phyloP scores from a whole-genome alignment of 139 green algal species.

The Haematococcus sp. region DNA sequence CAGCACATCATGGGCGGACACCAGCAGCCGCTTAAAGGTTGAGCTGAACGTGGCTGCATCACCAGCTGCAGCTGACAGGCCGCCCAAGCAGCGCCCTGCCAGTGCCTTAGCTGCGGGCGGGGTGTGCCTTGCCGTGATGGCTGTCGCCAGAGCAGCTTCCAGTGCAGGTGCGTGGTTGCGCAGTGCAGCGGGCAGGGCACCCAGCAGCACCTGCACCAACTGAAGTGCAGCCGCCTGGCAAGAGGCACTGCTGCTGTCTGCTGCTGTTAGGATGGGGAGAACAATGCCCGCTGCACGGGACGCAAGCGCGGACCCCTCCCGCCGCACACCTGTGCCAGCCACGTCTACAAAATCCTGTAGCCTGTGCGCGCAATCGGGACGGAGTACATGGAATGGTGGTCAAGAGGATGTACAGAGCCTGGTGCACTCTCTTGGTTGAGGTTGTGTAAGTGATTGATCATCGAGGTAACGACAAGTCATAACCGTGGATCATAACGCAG shows the following conservation, averaged over 20 bases:
- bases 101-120: neutral
- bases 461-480: too few species aligned
- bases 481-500: too few species aligned
- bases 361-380: too few species aligned
- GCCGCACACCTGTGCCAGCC: neutral
- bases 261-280: neutral
- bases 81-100: neutral
- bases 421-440: too few species aligned
- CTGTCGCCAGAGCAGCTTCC: neutral
- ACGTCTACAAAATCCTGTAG: slow-evolving; percentile 2
- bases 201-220: neutral
- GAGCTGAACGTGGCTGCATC: neutral
- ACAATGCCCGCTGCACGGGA: neutral
- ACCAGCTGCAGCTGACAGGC: neutral
- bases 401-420: too few species aligned
- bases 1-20: neutral
- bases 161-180: neutral
- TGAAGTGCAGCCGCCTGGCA: neutral
- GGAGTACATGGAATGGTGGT: neutral
- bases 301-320: neutral
- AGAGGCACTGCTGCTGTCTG: neutral
- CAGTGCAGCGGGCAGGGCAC: neutral
- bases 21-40: slow-evolving; percentile 4
- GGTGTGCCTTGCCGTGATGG: neutral
- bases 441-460: too few species aligned